These are phyloP conservation scores for Tetrahymena malaccensis DNA, from an alignment of 73 alveolate genomes.

Conservation along the genomic window DNA sequence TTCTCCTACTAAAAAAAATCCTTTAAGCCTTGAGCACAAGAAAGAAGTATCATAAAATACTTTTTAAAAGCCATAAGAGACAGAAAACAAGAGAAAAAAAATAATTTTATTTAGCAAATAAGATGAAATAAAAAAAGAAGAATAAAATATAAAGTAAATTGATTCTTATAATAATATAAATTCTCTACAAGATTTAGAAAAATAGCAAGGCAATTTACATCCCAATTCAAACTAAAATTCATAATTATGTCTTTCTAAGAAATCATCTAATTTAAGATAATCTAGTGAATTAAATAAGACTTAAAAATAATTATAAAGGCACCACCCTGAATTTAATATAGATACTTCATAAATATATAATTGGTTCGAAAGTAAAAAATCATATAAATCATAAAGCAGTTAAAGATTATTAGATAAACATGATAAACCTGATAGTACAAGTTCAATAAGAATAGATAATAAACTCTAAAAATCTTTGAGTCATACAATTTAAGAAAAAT, in stretches of 20 bases:
- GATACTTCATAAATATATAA: neutral
- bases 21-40: neutral
- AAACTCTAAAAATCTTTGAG: neutral
- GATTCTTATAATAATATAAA: neutral
- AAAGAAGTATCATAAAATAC: neutral
- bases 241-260: neutral
- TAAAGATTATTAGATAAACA: too few species aligned
- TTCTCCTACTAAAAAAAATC: neutral
- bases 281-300: neutral
- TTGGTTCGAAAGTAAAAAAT: neutral
- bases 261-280: neutral
- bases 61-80: too few species aligned
- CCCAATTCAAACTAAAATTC: neutral
- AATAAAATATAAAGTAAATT: too few species aligned
- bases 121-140: neutral
- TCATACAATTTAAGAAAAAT: neutral
- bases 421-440: neutral
- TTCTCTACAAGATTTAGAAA: neutral
- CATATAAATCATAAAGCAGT: neutral
- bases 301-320: too few species aligned
- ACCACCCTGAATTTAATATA: neutral
- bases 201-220: neutral
- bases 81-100: too few species aligned
- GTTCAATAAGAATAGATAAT: too few species aligned
- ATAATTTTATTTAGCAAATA: too few species aligned